Evolutionary conservation across 2,329 filamentous ascomycete genomes (phyloP).

Genomic region (Curvularia sp.): DNA sequence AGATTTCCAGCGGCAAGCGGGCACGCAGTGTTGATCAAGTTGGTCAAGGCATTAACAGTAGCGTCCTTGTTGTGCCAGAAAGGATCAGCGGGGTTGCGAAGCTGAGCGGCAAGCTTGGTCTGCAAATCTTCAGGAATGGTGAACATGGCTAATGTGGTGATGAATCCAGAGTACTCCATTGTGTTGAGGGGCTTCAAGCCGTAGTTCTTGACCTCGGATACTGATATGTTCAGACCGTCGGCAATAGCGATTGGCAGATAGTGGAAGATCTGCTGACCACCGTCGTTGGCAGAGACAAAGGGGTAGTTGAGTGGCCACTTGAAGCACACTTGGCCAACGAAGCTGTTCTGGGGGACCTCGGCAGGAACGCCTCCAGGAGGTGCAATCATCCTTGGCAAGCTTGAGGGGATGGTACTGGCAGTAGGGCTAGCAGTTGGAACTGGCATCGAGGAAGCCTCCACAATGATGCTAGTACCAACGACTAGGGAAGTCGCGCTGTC

Average conservation of each 20-base stretch:
- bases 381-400: slow-evolving; percentile 76
- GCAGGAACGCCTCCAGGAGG: slow-evolving; percentile 67
- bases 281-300: slow-evolving; percentile 75
- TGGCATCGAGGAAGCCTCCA: slow-evolving; percentile 58
- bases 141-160: slow-evolving; percentile 75
- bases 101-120: slow-evolving; percentile 69
- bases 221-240: slow-evolving; percentile 63
- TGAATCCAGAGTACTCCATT: slow-evolving; percentile 70
- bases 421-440: slow-evolving; percentile 52
- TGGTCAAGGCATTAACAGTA: slow-evolving; percentile 75
- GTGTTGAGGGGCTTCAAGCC: slow-evolving; percentile 81
- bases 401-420: slow-evolving; percentile 65
- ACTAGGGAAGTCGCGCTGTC: slow-evolving; percentile 56
- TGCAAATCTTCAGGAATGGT: slow-evolving; percentile 57
- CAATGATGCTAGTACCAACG: slow-evolving; percentile 68
- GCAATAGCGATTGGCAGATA: slow-evolving; percentile 76
- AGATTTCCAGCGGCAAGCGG: slow-evolving; percentile 64
- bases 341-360: slow-evolving; percentile 67
- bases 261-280: slow-evolving; percentile 84
- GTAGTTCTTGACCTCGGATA: slow-evolving; percentile 68
- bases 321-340: slow-evolving; percentile 85
- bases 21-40: slow-evolving; percentile 84
- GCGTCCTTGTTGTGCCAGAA: slow-evolving; percentile 75
- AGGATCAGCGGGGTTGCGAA: slow-evolving; percentile 73
- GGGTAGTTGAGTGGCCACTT: slow-evolving; percentile 79